Evolutionary conservation across 2,329 filamentous ascomycete genomes (phyloP).

Genomic region (Alternaria triticimaculans): DNA sequence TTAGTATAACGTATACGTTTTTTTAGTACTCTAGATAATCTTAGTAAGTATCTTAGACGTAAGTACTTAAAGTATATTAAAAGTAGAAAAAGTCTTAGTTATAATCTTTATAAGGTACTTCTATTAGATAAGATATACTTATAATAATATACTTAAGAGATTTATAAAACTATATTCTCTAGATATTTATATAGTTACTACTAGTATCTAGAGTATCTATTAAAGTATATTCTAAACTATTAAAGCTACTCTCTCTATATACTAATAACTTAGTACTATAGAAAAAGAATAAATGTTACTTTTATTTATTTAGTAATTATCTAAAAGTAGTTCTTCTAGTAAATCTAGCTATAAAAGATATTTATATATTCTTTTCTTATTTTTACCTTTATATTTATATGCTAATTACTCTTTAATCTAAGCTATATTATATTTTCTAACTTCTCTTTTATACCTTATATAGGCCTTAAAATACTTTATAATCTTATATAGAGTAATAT

Average conservation of each 20-base stretch:
- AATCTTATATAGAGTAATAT: background rate
- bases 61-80: conserved; percentile 17
- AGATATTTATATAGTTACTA: conserved; percentile 1
- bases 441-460: background rate
- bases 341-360: background rate
- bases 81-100: background rate
- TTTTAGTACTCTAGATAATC: conserved; percentile 16
- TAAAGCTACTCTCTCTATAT: background rate
- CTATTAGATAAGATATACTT: conserved; percentile 12
- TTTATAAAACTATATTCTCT: conserved; percentile 9
- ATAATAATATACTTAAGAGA: conserved; percentile 7
- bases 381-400: background rate
- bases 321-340: background rate
- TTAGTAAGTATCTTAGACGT: conserved; percentile 21
- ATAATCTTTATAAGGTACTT: conserved; percentile 10
- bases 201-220: conserved; percentile 1
- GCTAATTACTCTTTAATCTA: background rate
- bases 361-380: background rate
- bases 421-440: background rate
- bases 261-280: background rate
- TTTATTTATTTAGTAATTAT: background rate
- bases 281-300: background rate
- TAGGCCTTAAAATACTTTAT: background rate
- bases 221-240: background rate
- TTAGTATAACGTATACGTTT: conserved; percentile 6